Evolutionary conservation across 148 eudicot genomes (phyloP), one percentile per base, ranked within the genome.

Genomic region (Dianthus caryophyllus): DNA sequence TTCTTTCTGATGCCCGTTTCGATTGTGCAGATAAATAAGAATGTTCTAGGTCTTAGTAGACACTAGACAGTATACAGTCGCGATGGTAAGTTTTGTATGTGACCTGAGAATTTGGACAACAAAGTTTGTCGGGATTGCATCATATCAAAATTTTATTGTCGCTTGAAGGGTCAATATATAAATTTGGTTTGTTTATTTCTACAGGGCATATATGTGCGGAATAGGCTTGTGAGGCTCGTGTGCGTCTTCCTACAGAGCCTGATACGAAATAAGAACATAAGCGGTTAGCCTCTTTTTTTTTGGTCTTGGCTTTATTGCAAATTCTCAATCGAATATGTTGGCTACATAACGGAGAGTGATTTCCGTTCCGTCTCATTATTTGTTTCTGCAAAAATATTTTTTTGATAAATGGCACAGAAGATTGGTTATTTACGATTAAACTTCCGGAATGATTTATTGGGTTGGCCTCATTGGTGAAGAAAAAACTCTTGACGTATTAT

Each of bases 161-260:
- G 2, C 7, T 14, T 67, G 33, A 15, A 39, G 26, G 22, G 33
- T 29, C 11, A 58, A 27, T 11, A 9, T 58, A 12, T 54, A 54
- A 64, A 43, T 5, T 60, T 57, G 38, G 38, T 26, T 29, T 48
- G 62, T 41, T 51, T 33, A 48, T 12, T 9, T 67, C 43, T 79
- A 47, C 95, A 91, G 96, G 98, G 89, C 73, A 85, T 87, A 71
- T 92, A 92, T 79, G 89, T 89, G 98, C 98, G 87, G 85, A 92
- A 92, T 77, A 84, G 96, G 65, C 90, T 89, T 59, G 98, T 92
- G 67, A 85, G 98, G 61, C 86, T 92, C 64, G 91, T 92, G 22
- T 92, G 98, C 64, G 98, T 92, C 71, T 92, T 89, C 73, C 67
- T 92, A 43, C 96, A 87, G 84, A 92, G 98, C 79, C 78, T 92